Base-by-base conservation (phyloP, 2,329 filamentous ascomycete species). In the Colletotrichum sp. region DNA sequence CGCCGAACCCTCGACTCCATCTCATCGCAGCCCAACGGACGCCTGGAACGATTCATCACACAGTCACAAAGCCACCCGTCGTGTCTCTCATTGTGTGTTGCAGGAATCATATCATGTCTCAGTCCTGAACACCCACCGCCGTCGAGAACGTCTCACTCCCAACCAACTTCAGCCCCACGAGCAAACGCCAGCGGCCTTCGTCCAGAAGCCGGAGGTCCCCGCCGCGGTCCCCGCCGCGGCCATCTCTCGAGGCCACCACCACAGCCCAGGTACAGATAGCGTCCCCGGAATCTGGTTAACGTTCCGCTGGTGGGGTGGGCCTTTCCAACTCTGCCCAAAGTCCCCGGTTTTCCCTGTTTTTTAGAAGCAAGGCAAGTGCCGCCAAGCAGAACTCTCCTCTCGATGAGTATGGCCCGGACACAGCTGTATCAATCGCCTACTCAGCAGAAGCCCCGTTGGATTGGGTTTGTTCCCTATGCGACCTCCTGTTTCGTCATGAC, bases 241-340 rank as follows among this genome's bases (percentile, higher is more conserved):
- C 70, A 28, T 32, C 28, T 34, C 48, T 22, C 7, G 55, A 16
- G 36, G 28, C 22, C 60, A 27, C 43, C 43, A 48, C n/a, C n/a
- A 22, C 43, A 13, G 43, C 43, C 39, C 39, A 72, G 55, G 68
- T 72, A 48, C 39, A 72, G 55, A 72, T 72, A 48, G 69, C 55
- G 61, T 67, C 62, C 56, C 70, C 32, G 64, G 64, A 64, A 73
- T 73, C 70, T 60, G 55, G 69, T 36, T 48, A 60, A 68, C 70
- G 64, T 48, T 69, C 34, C 58, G 18, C 56, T 52, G 69, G 60
- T 34, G 48, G 10, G 27, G 64, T 60, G 62, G 62, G 25, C 13
- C 68, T 9, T 16, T 39, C 64, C 25, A 30, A 10, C 22, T 48
- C 36, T 36, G 39, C 30, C 27, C 61, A 48, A 18, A 7, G 32